Base-by-base conservation (phyloP, 2,329 filamentous ascomycete species). In the Apiospora arundinis region DNA sequence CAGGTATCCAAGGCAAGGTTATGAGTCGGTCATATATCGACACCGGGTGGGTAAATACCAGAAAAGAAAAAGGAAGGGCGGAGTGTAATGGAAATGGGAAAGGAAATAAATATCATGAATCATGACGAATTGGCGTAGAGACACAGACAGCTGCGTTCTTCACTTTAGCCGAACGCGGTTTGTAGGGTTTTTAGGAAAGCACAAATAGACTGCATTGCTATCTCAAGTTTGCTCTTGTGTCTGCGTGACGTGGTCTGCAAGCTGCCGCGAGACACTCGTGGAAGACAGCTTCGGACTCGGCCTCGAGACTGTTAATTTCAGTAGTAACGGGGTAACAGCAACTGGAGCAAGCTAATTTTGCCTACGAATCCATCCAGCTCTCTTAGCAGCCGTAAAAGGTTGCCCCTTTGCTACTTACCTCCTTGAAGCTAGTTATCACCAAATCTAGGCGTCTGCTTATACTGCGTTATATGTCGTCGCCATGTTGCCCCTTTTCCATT, bases 31-130 rank as follows among this genome's bases (percentile, higher is more conserved):
- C 8, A 14, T n/a, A n/a, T n/a, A n/a, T n/a, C 28, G 4, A 32
- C 3, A 32, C 32, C 28, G 18, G 21, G 18, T 18, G 45, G 7
- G 9, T 45, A 48, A 9, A 48, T 48, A 48, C 45, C 18, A 21
- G 32, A 18, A 63, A 60, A 63, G 6, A 32, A 32, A 6, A 6
- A 6, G 32, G 32, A 6, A 32, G n/a, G 32, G 56, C 21, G 32
- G 42, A 2, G 8, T n/a, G 32, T 63, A 63, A 63, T 63, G 32
- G 32, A 63, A 14, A 48, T 48, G 45, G 49, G 4, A 52, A 52
- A 9, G 52, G 49, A 32, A 56, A 56, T 25, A 32, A 63, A 63
- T 63, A 63, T 63, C 21, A 63, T 40, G 56, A 63, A 40, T 63
- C 28, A 63, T 63, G 56, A 63, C 56, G 32, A 63, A 40, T 40